phyloP scores from a whole-genome alignment of 345 rosid genomes.

The Alliaria petiolata region DNA sequence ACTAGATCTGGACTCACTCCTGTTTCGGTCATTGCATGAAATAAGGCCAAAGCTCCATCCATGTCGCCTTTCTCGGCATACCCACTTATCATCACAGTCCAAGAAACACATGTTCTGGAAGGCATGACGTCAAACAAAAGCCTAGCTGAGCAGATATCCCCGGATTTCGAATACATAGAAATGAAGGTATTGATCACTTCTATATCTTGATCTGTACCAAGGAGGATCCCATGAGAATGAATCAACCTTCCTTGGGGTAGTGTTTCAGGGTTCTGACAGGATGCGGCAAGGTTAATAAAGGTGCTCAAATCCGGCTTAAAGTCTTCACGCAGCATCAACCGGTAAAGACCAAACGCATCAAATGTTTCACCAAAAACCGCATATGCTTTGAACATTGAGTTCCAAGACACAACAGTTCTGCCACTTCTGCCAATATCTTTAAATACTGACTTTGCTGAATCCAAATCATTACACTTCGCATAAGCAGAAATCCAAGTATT shows the following conservation, averaged over 20 bases:
- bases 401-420: slow-evolving; percentile 49
- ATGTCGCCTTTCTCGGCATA: slow-evolving; percentile 60
- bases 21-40: slow-evolving; percentile 43
- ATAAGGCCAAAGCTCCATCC: slow-evolving; percentile 53
- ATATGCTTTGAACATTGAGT: slow-evolving; percentile 62
- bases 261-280: slow-evolving; percentile 39
- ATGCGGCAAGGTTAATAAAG: slow-evolving; percentile 52
- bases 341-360: slow-evolving; percentile 42
- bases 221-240: slow-evolving; percentile 51
- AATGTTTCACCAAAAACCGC: slow-evolving; percentile 29
- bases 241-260: slow-evolving; percentile 42
- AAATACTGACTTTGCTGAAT: slow-evolving; percentile 45
- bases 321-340: slow-evolving; percentile 48
- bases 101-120: slow-evolving; percentile 54
- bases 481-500: slow-evolving; percentile 60
- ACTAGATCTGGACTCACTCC: slow-evolving; percentile 53
- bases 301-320: slow-evolving; percentile 54
- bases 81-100: slow-evolving; percentile 85
- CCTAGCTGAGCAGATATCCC: slow-evolving; percentile 44
- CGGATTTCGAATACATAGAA: slow-evolving; percentile 64
- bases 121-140: slow-evolving; percentile 48
- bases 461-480: slow-evolving; percentile 56
- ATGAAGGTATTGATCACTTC: slow-evolving; percentile 48
- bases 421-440: slow-evolving; percentile 35
- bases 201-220: slow-evolving; percentile 45